phyloP scores from a whole-genome alignment of 2,329 filamentous ascomycete genomes.

The Penicillium sp. region DNA sequence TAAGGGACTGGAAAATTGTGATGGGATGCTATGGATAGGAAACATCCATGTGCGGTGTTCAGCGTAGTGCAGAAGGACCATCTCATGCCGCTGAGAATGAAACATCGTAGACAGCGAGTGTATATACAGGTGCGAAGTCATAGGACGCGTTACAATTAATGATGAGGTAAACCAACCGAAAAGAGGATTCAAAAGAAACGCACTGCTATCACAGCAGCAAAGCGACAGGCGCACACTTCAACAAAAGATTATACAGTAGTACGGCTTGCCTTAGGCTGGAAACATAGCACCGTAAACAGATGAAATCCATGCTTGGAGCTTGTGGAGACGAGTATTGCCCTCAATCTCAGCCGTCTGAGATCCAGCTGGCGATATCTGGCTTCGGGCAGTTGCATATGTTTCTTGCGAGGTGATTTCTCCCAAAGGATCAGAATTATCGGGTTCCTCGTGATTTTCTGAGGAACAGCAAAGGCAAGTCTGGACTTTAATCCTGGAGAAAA shows the following conservation, averaged over 20 bases:
- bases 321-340: neutral
- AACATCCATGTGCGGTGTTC: neutral
- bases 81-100: neutral
- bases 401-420: slow-evolving; percentile 10
- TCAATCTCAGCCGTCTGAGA: neutral
- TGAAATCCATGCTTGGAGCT: neutral
- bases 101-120: neutral
- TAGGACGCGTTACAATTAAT: neutral
- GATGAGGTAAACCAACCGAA: neutral
- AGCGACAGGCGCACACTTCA: neutral
- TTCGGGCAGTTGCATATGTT: slow-evolving; percentile 21
- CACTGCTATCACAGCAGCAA: neutral
- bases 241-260: neutral
- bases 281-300: slow-evolving; percentile 6
- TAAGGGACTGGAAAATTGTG: neutral
- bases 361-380: slow-evolving; percentile 1
- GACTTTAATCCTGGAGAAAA: slow-evolving; percentile 7
- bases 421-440: slow-evolving; percentile 4
- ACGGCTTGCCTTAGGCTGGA: neutral
- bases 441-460: neutral
- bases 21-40: neutral
- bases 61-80: neutral
- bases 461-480: slow-evolving; percentile 16
- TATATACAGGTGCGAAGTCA: neutral
- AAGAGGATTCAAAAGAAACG: neutral